Evolutionary conservation across 2,329 filamentous ascomycete genomes (phyloP), one percentile per base, ranked within the genome.

Genomic region (Incumbomyces delicatus): DNA sequence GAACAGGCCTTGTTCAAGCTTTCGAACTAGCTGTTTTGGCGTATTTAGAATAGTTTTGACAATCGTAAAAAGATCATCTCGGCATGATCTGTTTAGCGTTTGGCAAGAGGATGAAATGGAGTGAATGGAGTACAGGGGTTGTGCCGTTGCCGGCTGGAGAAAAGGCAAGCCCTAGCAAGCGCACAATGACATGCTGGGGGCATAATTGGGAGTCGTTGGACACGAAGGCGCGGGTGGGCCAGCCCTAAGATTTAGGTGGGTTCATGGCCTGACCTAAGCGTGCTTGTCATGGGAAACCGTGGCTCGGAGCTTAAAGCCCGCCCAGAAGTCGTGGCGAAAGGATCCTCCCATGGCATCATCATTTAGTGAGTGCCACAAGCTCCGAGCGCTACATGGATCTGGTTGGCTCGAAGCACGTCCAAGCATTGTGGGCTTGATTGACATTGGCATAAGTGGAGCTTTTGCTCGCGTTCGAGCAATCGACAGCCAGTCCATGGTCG

Each of bases 351-450:
- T 45, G 33, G 42, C 42, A 45, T 45, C 42, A 45, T 45, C 42
- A 45, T 38, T 38, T 38, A 44, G 41, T 32, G 12, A 10, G 33
- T 13, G 27, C 31, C 42, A 38, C 22, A 29, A 45, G 34, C 16
- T 45, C 34, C 42, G 34, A 29, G 30, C 29, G 40, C 16, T 22
- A 27, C 33, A 20, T 13, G 33, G 18, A 45, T 30, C 7, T 30
- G 33, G 14, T 29, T 31, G 33, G 33, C n/a, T 36, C 20, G 6
- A 12, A 32, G 18, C 22, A 10, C 13, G 18, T 27, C 42, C 33
- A 45, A 45, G 42, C 42, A 45, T 38, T 45, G 37, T 45, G 22
- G 34, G 34, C 20, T 27, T 45, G 27, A 34, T 37, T 45, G 42
- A 45, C 42, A 16, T 18, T 36, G 41, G 42, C 33, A 30, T 34